phyloP scores from a whole-genome alignment of 129 eudicot genomes.

The Arctium lappa region DNA sequence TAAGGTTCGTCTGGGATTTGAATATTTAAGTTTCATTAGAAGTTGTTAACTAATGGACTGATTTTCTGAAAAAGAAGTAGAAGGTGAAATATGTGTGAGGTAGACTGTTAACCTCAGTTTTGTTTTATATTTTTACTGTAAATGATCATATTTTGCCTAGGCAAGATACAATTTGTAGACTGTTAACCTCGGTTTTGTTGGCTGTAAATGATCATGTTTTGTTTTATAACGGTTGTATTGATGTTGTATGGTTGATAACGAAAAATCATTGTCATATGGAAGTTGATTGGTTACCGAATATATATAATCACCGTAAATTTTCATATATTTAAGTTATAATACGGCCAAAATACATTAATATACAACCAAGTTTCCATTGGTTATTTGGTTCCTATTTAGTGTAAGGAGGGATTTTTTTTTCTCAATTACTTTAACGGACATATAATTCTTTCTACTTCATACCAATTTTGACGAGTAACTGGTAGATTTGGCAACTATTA shows the following conservation, averaged over 20 bases:
- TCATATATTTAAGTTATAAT: neutral
- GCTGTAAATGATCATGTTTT: neutral
- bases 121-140: conserved; percentile 2
- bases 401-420: neutral
- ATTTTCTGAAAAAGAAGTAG: neutral
- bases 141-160: neutral
- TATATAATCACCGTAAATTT: neutral
- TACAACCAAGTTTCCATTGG: neutral
- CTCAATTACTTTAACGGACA: neutral
- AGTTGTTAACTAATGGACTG: neutral
- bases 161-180: no score
- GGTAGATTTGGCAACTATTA: neutral
- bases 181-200: neutral
- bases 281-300: neutral
- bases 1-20: neutral
- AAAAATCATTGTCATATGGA: neutral
- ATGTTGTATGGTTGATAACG: neutral
- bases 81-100: neutral
- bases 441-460: neutral
- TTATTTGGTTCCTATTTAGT: neutral
- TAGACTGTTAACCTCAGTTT: neutral
- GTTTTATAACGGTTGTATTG: neutral
- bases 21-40: neutral
- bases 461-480: neutral
- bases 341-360: neutral